Evolutionary conservation across 225 moss, liverwort and hornwort genomes (phyloP).

Genomic region (Neckera pumila): DNA sequence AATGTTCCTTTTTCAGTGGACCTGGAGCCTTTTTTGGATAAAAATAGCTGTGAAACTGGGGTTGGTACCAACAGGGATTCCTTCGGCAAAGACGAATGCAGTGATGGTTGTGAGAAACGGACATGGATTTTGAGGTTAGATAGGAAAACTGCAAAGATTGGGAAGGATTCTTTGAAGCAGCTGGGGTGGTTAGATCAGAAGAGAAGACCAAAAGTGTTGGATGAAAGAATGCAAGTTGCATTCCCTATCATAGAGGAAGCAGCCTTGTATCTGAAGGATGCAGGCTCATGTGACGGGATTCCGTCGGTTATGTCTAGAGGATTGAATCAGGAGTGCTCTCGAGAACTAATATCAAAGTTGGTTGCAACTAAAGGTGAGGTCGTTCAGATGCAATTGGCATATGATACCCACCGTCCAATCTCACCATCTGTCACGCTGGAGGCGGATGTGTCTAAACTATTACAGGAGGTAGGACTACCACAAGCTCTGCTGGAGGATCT

Average conservation of each 20-base stretch:
- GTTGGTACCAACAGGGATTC: background rate
- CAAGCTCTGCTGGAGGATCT: conserved; percentile 51
- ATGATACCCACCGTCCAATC: conserved; percentile 16
- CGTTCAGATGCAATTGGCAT: conserved; percentile 35
- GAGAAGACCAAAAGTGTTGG: conserved; percentile 41
- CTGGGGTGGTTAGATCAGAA: conserved; percentile 63
- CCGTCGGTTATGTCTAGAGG: background rate
- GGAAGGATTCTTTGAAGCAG: conserved; percentile 73
- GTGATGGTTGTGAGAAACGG: background rate
- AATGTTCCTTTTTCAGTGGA: conserved; percentile 49
- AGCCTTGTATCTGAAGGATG: conserved; percentile 15
- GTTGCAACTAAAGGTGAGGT: conserved; percentile 41
- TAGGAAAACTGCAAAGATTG: conserved; percentile 37
- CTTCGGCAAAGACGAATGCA: background rate
- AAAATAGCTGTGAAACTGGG: background rate
- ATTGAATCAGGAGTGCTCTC: background rate
- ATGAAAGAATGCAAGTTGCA: conserved; percentile 39
- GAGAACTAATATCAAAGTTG: conserved; percentile 19
- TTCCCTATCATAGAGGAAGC: conserved; percentile 59
- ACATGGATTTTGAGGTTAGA: conserved; percentile 41
- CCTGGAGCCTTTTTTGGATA: conserved; percentile 22
- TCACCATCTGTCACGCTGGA: conserved; percentile 40
- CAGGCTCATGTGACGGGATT: background rate
- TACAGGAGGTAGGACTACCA: conserved; percentile 33
- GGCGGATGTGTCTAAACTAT: conserved; percentile 26